Base-by-base conservation (phyloP, 2,329 filamentous ascomycete genomes). In the Achaetomium macrosporum region DNA sequence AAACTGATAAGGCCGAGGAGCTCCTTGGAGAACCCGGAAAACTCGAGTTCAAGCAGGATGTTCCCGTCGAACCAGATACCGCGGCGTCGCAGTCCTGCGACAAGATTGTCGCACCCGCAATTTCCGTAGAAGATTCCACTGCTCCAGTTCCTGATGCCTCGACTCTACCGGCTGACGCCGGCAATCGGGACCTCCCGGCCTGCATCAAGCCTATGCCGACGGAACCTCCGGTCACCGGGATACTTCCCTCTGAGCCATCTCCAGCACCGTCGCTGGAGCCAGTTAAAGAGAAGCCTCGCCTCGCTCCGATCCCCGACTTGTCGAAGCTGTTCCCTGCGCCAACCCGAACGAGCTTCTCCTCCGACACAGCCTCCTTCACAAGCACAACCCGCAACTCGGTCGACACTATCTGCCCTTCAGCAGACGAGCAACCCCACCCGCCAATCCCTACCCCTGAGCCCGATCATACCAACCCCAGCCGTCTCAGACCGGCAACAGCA, bases 401-500 rank as follows among this genome's bases (percentile, higher is more conserved):
- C 40, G 58, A 61, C 33, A 50, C 48, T 8, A 40, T 53, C 39
- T 53, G 48, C 7, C 47, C 40, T 0, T 54, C 40, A 2, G 25
- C 35, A 11, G 54, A 54, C 25, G 42, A 53, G 40, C 17, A 51
- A 2, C 25, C 4, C 30, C 9, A 31, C 31, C 31, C 15, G 19
- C n/a, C 20, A 5, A 16, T n/a, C 13, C 45, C 36, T n/a, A 20
- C 29, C 36, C 16, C 2, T 11, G 39, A 25, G 30, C 29, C 20
- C 44, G 9, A 13, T 47, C 36, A 42, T 36, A 43, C 16, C 42
- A 48, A 2, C 31, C 19, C 20, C 35, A 50, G 6, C n/a, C 30
- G 25, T 30, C 13, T 29, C 50, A 25, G 5, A 35, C 25, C 29
- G 17, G 39, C 37, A 30, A 66, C 66, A 0, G 61, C 66, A 2